These are phyloP conservation scores for Acanthamoeba pearcei DNA, from an alignment of 208 protist genomes.

Conservation along the genomic window DNA sequence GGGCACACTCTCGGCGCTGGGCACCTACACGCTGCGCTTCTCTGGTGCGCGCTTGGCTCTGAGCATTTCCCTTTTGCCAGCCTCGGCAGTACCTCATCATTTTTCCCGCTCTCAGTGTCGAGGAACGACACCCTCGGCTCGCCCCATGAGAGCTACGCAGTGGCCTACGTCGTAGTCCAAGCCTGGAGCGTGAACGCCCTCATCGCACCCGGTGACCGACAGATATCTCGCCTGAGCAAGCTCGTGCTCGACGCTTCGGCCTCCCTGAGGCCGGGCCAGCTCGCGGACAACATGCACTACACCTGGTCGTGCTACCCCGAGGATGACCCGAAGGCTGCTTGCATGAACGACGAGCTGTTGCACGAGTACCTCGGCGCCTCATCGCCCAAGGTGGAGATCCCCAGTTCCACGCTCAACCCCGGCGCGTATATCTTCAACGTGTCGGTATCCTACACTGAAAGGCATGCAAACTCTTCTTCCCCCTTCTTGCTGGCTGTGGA, in stretches of 20 bases:
- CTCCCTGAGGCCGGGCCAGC: not conserved
- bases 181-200: not conserved
- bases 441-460: slow-evolving; percentile 17
- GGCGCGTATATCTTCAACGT: slow-evolving; percentile 68
- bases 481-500: not conserved
- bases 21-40: slow-evolving; percentile 12
- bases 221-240: slow-evolving; percentile 1
- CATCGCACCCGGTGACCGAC: slow-evolving; percentile 21
- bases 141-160: slow-evolving; percentile 2
- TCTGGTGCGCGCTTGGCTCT: not conserved
- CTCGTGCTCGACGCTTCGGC: slow-evolving; percentile 50
- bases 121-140: not conserved
- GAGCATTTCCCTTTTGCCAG: not conserved
- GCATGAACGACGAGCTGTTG: not conserved
- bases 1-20: not conserved
- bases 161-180: not conserved
- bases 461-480: not conserved
- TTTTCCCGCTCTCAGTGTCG: not conserved
- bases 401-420: slow-evolving; percentile 19
- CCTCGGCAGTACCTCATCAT: not conserved
- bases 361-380: slow-evolving; percentile 10
- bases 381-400: not conserved
- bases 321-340: not conserved
- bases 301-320: not conserved
- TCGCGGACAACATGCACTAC: not conserved